Evolutionary conservation across 2,329 filamentous ascomycete species (phyloP), one percentile per base, ranked within the genome.

Genomic region (Dactylellina parvicollis): DNA sequence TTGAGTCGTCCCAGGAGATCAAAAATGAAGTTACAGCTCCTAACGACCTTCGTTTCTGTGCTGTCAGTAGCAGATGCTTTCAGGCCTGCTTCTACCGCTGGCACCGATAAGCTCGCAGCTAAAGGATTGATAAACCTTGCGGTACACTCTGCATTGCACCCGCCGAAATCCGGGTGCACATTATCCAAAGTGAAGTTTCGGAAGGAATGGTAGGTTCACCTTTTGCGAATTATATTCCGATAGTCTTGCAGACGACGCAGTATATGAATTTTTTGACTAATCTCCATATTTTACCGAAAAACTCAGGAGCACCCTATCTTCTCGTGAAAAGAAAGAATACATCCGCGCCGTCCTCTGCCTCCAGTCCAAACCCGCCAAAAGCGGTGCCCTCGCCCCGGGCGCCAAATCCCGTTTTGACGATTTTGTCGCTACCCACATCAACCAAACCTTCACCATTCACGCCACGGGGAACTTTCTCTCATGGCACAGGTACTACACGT

Each of bases 401-500:
- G 64, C 64, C 14, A 16, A 12, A 52, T 69, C 64, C 77, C 22
- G 76, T 74, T 79, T 73, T 65, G 79, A 79, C 52, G 78, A 79
- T 72, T 79, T 79, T 61, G 78, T 77, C 16, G 78, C 78, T 4
- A 76, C 78, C 32, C 78, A 79, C 74, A 78, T 79, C 62, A 76
- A 78, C 69, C 75, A 78, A 55, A 79, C 79, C 4, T 77, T 77
- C 56, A 77, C 65, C 46, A 78, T 79, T n/a, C 79, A 79, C 71
- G 70, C 76, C 74, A 66, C 76, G 38, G 80, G 78, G 0, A 80
- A 79, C 55, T 82, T 83, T 76, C 77, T 83, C 54, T 79, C 80
- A 9, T 83, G 82, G 82, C 82, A 83, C 75, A 79, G 82, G n/a
- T 81, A 81, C 76, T 83, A 81, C 72, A 76, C 79, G 3, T 81